phyloP scores from a whole-genome alignment of 371 early-diverging fungal species.

The Blastocladiella emersonii region DNA sequence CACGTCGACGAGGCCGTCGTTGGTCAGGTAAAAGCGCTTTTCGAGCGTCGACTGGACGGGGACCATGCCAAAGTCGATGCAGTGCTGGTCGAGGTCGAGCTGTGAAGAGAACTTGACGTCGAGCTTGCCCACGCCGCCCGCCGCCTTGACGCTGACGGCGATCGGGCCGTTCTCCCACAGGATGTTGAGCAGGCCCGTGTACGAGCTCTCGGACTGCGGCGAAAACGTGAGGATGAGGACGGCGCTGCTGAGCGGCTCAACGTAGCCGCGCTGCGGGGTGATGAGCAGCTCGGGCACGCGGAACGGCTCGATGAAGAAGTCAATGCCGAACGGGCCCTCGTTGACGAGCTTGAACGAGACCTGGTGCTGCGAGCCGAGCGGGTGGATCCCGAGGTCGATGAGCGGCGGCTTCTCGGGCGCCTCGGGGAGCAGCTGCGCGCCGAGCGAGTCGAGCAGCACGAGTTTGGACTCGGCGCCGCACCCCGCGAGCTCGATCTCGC shows the following conservation, averaged over 20 bases:
- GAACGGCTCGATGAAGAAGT: constrained; percentile 37
- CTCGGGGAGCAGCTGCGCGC: neutral
- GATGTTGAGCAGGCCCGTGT: constrained; percentile 22
- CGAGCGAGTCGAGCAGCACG: neutral
- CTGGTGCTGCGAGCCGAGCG: constrained; percentile 21
- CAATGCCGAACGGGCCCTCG: constrained; percentile 32
- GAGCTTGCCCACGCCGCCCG: constrained; percentile 34
- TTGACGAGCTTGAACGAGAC: constrained; percentile 24
- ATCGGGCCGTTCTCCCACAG: constrained; percentile 35
- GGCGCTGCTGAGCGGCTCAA: constrained; percentile 19
- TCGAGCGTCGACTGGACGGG: constrained; percentile 32
- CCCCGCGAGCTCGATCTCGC: constrained; percentile 2
- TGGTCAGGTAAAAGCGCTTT: constrained; percentile 29
- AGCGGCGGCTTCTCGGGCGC: neutral
- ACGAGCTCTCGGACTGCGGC: constrained; percentile 28
- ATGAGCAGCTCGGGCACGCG: constrained; percentile 29
- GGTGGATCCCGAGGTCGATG: constrained; percentile 35
- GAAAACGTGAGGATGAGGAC: constrained; percentile 25
- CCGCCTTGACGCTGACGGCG: constrained; percentile 18
- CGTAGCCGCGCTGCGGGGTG: constrained; percentile 31
- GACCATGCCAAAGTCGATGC: constrained; percentile 41
- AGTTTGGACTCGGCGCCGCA: neutral
- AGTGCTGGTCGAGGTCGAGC: constrained; percentile 7
- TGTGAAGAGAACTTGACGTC: constrained; percentile 5
- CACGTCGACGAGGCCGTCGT: constrained; percentile 32